These are phyloP conservation scores for Ceriops tagal DNA, from an alignment of 345 rosid species.

Conservation along the genomic window DNA sequence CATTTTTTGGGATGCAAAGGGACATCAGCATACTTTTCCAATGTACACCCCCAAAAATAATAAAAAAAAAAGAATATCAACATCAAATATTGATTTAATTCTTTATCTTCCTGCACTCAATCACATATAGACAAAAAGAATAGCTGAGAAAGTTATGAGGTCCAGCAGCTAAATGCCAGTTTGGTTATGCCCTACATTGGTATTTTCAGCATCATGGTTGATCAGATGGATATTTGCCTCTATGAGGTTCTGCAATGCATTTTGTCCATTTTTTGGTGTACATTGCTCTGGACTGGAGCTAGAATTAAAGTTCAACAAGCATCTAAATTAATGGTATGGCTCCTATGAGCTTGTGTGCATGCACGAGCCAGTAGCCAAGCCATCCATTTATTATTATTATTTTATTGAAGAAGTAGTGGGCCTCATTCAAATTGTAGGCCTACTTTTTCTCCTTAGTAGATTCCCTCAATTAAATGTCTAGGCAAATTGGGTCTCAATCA, in stretches of 20 bases:
- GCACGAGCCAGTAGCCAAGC: too few species aligned
- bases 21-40: background rate
- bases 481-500: too few species aligned
- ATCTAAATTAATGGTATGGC: too few species aligned
- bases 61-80: too few species aligned
- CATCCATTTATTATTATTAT: too few species aligned
- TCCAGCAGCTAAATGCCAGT: background rate
- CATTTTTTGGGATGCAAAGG: background rate
- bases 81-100: background rate
- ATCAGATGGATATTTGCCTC: background rate
- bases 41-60: too few species aligned
- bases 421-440: too few species aligned
- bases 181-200: background rate
- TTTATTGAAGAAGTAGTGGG: too few species aligned
- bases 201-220: background rate
- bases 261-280: background rate
- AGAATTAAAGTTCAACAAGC: too few species aligned
- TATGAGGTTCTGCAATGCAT: background rate
- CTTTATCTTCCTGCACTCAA: background rate
- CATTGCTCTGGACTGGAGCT: background rate
- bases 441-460: too few species aligned
- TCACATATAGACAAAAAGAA: background rate
- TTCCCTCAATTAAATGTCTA: too few species aligned
- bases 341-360: too few species aligned
- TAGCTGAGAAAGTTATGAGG: background rate